Conservation (phyloP, 2,329 filamentous ascomycete species). For the Xylariaceae sp. region DNA sequence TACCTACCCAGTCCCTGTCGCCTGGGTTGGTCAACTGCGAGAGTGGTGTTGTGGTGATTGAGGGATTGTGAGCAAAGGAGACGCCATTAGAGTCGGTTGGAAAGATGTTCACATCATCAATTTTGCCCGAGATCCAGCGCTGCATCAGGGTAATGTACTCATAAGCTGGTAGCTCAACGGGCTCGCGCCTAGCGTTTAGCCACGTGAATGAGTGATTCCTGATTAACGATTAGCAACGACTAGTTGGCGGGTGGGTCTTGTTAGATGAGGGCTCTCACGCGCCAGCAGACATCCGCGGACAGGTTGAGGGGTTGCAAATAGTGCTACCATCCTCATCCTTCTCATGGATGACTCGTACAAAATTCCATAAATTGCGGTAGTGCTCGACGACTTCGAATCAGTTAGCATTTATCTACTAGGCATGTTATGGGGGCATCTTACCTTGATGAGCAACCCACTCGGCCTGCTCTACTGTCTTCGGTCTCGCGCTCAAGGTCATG, state of each 20-base stretch:
- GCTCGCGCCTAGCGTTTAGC: conserved; percentile 86
- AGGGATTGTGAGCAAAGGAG: conserved; percentile 69
- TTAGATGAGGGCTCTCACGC: conserved; percentile 65
- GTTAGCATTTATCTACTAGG: conserved; percentile 33
- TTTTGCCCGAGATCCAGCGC: conserved; percentile 96
- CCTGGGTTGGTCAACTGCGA: conserved; percentile 67
- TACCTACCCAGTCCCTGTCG: conserved; percentile 82
- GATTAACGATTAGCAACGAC: background rate
- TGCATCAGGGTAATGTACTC: conserved; percentile 97
- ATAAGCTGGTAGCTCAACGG: conserved; percentile 88
- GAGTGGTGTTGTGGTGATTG: conserved; percentile 64
- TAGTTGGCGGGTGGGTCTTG: background rate
- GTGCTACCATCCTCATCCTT: conserved; percentile 78
- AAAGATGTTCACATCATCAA: conserved; percentile 88
- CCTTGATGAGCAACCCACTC: conserved; percentile 97
- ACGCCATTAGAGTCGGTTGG: conserved; percentile 80
- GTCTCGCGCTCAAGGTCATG: conserved; percentile 90
- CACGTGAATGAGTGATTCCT: conserved; percentile 96
- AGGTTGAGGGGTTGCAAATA: conserved; percentile 84
- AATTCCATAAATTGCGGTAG: conserved; percentile 86
- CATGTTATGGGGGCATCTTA: conserved; percentile 49
- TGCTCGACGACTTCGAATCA: conserved; percentile 79
- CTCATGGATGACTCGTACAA: conserved; percentile 87
- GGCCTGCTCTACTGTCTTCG: conserved; percentile 90
- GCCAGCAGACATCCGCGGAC: conserved; percentile 93